Evolutionary conservation across 2,329 filamentous ascomycete species (phyloP).

Genomic region (Cercospora sojina): DNA sequence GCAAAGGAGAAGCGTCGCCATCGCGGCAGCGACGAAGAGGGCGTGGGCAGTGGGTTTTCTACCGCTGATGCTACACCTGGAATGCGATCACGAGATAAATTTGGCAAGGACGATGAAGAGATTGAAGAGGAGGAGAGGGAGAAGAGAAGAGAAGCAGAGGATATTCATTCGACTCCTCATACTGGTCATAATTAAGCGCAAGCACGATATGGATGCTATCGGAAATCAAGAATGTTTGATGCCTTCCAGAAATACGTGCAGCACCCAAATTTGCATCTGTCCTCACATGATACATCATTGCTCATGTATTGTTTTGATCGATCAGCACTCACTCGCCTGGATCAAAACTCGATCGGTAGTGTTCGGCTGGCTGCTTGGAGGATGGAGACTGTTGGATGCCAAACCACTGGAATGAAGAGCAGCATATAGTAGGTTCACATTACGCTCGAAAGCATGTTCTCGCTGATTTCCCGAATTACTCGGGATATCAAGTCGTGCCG

Average conservation of each 20-base stretch:
- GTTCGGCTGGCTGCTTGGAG: not conserved
- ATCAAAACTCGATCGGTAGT: not conserved
- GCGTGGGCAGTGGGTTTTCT: slow-evolving; percentile 25
- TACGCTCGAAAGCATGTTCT: not conserved
- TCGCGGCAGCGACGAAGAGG: slow-evolving; percentile 30
- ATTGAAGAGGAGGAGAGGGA: slow-evolving; percentile 25
- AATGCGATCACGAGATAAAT: slow-evolving; percentile 28
- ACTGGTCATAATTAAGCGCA: slow-evolving; percentile 26
- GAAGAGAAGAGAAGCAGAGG: slow-evolving; percentile 20
- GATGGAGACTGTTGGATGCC: not conserved
- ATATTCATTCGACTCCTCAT: slow-evolving; percentile 26
- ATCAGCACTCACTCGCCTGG: not conserved
- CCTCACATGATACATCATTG: not conserved
- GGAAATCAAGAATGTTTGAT: not conserved
- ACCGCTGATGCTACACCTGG: slow-evolving; percentile 18
- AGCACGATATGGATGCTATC: not conserved
- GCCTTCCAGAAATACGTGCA: not conserved
- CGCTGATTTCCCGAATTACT: not conserved
- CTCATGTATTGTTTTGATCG: not conserved
- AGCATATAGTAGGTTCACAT: not conserved
- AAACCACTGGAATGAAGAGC: not conserved
- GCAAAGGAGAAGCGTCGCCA: slow-evolving; percentile 29
- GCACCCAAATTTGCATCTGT: not conserved
- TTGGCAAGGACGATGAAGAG: slow-evolving; percentile 30
- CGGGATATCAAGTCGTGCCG: too few species aligned